A percentile compares a stretch with the other conserved stretches of the same genome.
Evolutionary conservation across 345 rosid genomes (phyloP).

Genomic region (Eucalyptus regnans): DNA sequence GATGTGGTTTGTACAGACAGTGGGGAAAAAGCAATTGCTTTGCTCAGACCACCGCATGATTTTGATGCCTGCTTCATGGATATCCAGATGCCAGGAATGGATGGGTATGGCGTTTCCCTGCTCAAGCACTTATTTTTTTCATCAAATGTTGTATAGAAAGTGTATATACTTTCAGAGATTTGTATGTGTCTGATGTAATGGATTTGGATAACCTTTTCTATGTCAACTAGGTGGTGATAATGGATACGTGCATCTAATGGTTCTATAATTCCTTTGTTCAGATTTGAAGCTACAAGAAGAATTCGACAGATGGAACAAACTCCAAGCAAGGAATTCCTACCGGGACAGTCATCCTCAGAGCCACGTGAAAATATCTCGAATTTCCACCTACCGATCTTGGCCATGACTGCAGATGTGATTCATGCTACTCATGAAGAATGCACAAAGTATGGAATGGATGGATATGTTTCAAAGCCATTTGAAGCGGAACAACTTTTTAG

Average conservation of each 20-base stretch:
- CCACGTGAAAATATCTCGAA: conserved; percentile 12
- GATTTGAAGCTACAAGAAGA: conserved; percentile 70
- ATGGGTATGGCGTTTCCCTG: conserved; percentile 47
- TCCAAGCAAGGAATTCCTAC: conserved; percentile 15
- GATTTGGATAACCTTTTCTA: background rate
- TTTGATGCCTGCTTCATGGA: conserved; percentile 99
- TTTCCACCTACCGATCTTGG: conserved; percentile 64
- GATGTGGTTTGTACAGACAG: conserved; percentile 68
- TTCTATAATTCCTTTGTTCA: conserved; percentile 1
- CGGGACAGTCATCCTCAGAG: conserved; percentile 18
- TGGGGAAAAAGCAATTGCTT: conserved; percentile 48
- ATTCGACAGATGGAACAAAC: conserved; percentile 53
- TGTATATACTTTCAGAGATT: background rate
- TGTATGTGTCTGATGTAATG: background rate
- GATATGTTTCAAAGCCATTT: conserved; percentile 90
- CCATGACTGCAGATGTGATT: conserved; percentile 97
- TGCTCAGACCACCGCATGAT: conserved; percentile 64
- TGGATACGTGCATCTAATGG: background rate
- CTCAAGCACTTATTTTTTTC: background rate
- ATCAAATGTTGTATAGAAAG: background rate
- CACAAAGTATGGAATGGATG: conserved; percentile 62
- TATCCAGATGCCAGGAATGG: conserved; percentile 98
- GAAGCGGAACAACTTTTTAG: conserved; percentile 75
- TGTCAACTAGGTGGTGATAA: background rate
- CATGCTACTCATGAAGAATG: conserved; percentile 83